These are phyloP conservation scores for Thalia dealbata DNA, from an alignment of 176 grass and related monocot species.

Conservation along the genomic window DNA sequence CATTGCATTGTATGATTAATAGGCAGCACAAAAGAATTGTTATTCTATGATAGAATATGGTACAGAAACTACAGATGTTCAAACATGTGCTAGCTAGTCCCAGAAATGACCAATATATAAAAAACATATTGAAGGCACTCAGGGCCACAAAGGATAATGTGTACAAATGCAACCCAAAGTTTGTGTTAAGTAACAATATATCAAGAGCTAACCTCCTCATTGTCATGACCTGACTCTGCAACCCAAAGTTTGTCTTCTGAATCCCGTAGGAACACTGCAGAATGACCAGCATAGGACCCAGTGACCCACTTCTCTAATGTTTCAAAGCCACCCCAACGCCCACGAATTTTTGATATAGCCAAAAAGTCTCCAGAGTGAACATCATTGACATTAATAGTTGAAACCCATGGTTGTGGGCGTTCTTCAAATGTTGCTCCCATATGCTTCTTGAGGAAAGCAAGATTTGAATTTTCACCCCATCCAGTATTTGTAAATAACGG, in stretches of 20 bases:
- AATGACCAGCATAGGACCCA: conserved; percentile 85
- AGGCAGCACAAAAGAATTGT: background rate
- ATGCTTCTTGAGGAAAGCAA: conserved; percentile 83
- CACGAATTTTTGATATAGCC: conserved; percentile 85
- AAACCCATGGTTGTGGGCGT: conserved; percentile 76
- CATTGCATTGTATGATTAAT: background rate
- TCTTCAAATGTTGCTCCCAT: conserved; percentile 87
- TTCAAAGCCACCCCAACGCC: conserved; percentile 90
- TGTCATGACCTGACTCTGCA: conserved; percentile 89
- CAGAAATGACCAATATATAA: background rate
- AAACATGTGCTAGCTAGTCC: background rate
- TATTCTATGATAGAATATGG: background rate
- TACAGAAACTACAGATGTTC: background rate
- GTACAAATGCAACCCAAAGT: no score
- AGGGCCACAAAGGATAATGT: no score
- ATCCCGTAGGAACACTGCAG: conserved; percentile 74
- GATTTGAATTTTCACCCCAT: conserved; percentile 82
- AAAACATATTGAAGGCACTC: background rate
- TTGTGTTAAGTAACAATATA: background rate
- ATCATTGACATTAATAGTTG: conserved; percentile 63
- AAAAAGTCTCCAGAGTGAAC: conserved; percentile 91
- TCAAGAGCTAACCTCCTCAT: conserved; percentile 44
- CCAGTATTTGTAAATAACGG: conserved; percentile 74
- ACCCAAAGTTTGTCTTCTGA: conserved; percentile 83
- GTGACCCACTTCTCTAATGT: conserved; percentile 97